Percentiles rank a stretch among this genome's conserved stretches.
Evolutionary conservation across 768 basidiomycete species (phyloP).

Genomic region (Termitomyces sp.): DNA sequence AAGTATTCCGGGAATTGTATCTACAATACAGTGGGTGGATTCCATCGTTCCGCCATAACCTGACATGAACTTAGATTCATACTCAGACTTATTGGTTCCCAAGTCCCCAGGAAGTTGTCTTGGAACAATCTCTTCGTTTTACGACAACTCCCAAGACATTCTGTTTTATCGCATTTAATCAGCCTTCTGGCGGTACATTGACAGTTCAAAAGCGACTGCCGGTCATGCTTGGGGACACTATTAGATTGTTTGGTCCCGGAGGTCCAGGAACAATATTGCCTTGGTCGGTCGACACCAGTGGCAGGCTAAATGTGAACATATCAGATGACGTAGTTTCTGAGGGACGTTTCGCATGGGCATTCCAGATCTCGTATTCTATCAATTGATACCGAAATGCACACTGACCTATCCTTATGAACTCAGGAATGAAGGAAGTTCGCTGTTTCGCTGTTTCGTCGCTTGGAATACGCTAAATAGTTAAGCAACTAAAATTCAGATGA

Average conservation of each 20-base stretch:
- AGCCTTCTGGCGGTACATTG: conserved; percentile 26
- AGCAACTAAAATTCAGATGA: neutral
- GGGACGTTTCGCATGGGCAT: conserved; percentile 21
- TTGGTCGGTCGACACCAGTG: conserved; percentile 25
- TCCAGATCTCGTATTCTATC: conserved; percentile 10
- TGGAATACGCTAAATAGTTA: neutral
- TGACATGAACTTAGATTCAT: neutral
- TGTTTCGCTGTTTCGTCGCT: neutral
- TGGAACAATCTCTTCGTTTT: conserved; percentile 34
- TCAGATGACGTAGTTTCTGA: conserved; percentile 8
- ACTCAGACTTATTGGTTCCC: conserved; percentile 43
- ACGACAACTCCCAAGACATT: conserved; percentile 44
- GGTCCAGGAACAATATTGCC: conserved; percentile 14
- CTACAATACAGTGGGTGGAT: conserved; percentile 39
- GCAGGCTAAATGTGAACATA: conserved; percentile 22
- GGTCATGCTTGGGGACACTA: conserved; percentile 33
- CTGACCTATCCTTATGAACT: neutral
- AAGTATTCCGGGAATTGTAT: conserved; percentile 44
- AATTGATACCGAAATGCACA: neutral
- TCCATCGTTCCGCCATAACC: neutral
- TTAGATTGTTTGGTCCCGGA: conserved; percentile 28
- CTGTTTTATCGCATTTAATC: conserved; percentile 39
- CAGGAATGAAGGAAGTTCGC: neutral
- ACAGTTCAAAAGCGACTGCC: conserved; percentile 39
- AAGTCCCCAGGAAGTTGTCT: conserved; percentile 29